Evolutionary conservation across 345 rosid genomes (phyloP).

Genomic region (Eucalyptus regnans): DNA sequence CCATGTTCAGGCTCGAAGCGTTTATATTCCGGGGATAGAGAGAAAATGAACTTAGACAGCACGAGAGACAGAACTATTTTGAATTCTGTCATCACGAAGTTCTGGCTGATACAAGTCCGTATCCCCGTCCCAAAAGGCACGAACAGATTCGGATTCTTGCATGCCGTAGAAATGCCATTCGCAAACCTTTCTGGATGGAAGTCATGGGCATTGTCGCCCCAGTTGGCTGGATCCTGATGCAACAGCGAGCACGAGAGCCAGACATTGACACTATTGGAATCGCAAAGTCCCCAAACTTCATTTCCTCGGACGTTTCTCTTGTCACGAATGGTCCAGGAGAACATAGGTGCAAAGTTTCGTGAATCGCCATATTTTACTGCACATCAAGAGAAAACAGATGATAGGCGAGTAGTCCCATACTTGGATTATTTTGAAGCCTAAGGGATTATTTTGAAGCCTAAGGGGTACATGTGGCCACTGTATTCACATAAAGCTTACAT

Average conservation of each 20-base stretch:
- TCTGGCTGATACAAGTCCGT: conserved; percentile 1
- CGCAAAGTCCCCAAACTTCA: conserved; percentile 3
- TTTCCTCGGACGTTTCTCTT: conserved; percentile 1
- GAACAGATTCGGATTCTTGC: not conserved
- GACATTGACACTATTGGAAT: conserved; percentile 7
- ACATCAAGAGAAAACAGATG: not conserved
- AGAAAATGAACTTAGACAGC: conserved; percentile 10
- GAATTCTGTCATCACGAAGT: conserved; percentile 3
- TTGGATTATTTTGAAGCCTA: not conserved
- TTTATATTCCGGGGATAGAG: conserved; percentile 1
- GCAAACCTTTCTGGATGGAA: conserved; percentile 20
- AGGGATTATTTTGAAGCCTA: not conserved
- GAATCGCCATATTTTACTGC: conserved; percentile 17
- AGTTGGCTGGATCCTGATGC: conserved; percentile 3
- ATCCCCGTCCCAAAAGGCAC: conserved; percentile 8
- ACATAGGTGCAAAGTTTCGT: conserved; percentile 15
- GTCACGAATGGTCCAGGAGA: conserved; percentile 1
- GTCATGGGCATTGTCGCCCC: conserved; percentile 9
- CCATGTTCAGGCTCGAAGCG: conserved; percentile 11
- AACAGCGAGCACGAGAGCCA: not conserved
- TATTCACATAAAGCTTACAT: no score
- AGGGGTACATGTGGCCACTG: not conserved
- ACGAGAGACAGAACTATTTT: conserved; percentile 7
- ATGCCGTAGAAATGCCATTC: not conserved
- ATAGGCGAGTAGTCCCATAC: not conserved